These are phyloP conservation scores for Massariosphaeria phaeospora DNA, from an alignment of 495 filamentous ascomycete genomes.

Conservation along the genomic window DNA sequence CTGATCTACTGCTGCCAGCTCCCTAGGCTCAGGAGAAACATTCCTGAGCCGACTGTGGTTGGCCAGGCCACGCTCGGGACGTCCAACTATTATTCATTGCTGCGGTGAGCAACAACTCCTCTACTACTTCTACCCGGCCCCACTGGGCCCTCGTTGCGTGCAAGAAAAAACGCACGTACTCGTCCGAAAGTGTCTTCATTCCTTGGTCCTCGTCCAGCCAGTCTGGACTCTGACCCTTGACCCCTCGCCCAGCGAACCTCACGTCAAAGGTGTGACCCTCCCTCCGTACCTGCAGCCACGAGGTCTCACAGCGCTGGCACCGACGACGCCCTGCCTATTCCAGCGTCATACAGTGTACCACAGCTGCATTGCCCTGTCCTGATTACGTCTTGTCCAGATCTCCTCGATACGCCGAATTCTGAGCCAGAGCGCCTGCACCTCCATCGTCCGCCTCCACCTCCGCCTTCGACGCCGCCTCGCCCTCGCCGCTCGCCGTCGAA, in stretches of 20 bases:
- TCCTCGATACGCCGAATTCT: background rate
- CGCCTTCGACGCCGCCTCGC: background rate
- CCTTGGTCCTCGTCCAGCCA: constrained; percentile 2
- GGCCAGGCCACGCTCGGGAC: constrained; percentile 18
- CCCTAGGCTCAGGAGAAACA: constrained; percentile 22
- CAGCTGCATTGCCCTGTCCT: constrained; percentile 21
- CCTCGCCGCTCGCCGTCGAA: background rate
- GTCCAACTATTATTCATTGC: constrained; percentile 16
- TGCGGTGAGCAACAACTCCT: constrained; percentile 4
- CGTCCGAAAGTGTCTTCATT: background rate
- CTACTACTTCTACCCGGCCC: constrained; percentile 12
- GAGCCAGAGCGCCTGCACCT: constrained; percentile 11
- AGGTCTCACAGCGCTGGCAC: constrained; percentile 28
- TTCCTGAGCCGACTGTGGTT: constrained; percentile 24
- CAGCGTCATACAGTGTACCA: constrained; percentile 27
- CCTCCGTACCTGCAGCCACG: constrained; percentile 33
- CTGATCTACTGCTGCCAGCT: constrained; percentile 27
- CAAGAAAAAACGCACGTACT: background rate
- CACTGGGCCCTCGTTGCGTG: constrained; percentile 16
- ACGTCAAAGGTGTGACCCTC: constrained; percentile 9
- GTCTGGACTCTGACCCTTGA: constrained; percentile 1
- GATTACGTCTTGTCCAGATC: constrained; percentile 6
- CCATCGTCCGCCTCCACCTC: background rate
- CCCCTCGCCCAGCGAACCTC: no score
- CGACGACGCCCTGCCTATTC: constrained; percentile 18